Evolutionary conservation across 768 basidiomycete genomes (phyloP).

Genomic region (Melanogaster broomeanus): DNA sequence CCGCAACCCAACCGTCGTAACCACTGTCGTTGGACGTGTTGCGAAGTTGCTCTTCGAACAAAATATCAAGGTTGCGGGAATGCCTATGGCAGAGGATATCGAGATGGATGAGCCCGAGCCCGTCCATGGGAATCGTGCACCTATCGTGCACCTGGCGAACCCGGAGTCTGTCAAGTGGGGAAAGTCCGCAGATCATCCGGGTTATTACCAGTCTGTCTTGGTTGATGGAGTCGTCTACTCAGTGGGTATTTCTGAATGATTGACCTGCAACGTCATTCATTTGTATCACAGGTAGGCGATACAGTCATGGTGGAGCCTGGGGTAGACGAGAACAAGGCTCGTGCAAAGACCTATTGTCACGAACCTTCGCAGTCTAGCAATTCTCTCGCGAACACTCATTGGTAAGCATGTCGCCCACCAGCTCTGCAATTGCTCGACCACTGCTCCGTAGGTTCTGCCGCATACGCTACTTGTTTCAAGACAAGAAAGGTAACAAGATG

Average conservation of each 20-base stretch:
- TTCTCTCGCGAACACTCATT: slow-evolving; percentile 54
- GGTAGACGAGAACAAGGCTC: slow-evolving; percentile 41
- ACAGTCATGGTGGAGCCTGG: slow-evolving; percentile 65
- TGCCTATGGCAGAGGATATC: slow-evolving; percentile 27
- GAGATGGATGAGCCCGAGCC: slow-evolving; percentile 16
- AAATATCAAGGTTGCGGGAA: slow-evolving; percentile 42
- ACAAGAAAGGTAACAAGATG: slow-evolving; percentile 40
- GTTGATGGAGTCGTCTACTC: slow-evolving; percentile 61
- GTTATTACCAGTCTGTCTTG: slow-evolving; percentile 45
- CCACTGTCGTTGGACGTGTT: slow-evolving; percentile 48
- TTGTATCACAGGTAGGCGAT: slow-evolving; percentile 54
- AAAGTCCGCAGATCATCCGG: slow-evolving; percentile 17
- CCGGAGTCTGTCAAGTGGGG: slow-evolving; percentile 39
- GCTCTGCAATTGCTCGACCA: background rate
- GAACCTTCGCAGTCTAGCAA: slow-evolving; percentile 52
- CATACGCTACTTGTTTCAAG: slow-evolving; percentile 65
- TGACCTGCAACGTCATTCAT: slow-evolving; percentile 9
- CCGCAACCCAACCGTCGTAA: slow-evolving; percentile 41
- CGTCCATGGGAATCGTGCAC: background rate
- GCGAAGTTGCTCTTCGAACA: slow-evolving; percentile 48
- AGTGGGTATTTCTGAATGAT: slow-evolving; percentile 35
- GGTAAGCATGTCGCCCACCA: slow-evolving; percentile 44
- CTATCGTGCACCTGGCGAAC: slow-evolving; percentile 30
- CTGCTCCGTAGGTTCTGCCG: slow-evolving; percentile 59
- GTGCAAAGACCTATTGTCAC: slow-evolving; percentile 42